Percentiles rank a stretch among this genome's conserved stretches.
Conservation (phyloP, 1,284 basidiomycete species). For the Tilletia walkeri region DNA sequence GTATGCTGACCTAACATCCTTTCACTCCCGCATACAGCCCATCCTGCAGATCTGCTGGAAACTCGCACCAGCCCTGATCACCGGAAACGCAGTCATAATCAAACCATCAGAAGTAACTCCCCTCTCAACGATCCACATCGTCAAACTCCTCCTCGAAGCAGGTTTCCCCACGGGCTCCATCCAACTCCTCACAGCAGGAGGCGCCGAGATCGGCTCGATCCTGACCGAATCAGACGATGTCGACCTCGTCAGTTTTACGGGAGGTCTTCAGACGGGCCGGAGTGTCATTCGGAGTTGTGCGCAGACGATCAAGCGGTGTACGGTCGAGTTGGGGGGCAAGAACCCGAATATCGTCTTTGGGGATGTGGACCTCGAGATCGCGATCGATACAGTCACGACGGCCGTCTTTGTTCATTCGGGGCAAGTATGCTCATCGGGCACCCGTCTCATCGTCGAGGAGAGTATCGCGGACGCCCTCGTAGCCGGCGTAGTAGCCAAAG, state of each 20-base stretch:
- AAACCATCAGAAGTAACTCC: constrained; percentile 56
- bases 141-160: constrained; percentile 48
- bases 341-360: constrained; percentile 55
- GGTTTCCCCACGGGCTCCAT: constrained; percentile 45
- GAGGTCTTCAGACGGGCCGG: constrained; percentile 51
- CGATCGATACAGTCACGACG: constrained; percentile 52
- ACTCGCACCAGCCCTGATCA: constrained; percentile 52
- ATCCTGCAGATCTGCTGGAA: constrained; percentile 55
- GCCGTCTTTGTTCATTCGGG: constrained; percentile 54
- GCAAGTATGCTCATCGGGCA: constrained; percentile 54
- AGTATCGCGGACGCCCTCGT: constrained; percentile 52
- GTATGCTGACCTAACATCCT: background rate
- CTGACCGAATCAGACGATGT: constrained; percentile 48
- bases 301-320: constrained; percentile 50
- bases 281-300: constrained; percentile 48
- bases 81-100: constrained; percentile 53
- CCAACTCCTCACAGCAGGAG: constrained; percentile 51
- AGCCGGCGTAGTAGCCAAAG: constrained; percentile 49
- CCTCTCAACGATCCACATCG: constrained; percentile 51
- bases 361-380: constrained; percentile 51
- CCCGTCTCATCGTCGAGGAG: constrained; percentile 54
- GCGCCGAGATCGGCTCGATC: constrained; percentile 46
- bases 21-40: constrained; percentile 24
- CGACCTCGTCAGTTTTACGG: constrained; percentile 54
- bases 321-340: constrained; percentile 54